These are phyloP conservation scores for Priceomyces carsonii DNA, from an alignment of 805 yeast species.

Conservation along the genomic window DNA sequence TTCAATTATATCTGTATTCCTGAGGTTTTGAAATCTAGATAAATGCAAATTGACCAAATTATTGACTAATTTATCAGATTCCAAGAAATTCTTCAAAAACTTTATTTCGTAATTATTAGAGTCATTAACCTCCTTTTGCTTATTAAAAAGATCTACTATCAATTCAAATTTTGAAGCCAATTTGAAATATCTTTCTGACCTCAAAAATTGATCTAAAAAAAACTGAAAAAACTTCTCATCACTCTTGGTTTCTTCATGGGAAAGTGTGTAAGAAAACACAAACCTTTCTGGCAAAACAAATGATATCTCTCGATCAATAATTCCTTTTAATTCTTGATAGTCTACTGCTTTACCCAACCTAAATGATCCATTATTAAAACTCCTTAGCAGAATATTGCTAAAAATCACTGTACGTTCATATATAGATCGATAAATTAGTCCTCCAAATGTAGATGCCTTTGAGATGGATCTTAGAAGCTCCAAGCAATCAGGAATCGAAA, in stretches of 20 bases:
- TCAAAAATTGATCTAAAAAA: not conserved
- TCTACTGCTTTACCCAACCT: slow-evolving; percentile 2
- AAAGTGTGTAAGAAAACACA: slow-evolving; percentile 5
- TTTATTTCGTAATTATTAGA: slow-evolving; percentile 2
- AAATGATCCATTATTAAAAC: slow-evolving; percentile 4
- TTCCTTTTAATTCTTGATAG: slow-evolving; percentile 2
- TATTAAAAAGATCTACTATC: slow-evolving; percentile 13
- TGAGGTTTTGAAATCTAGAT: slow-evolving; percentile 14
- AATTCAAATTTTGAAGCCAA: slow-evolving; percentile 5
- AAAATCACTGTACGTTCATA: slow-evolving; percentile 5
- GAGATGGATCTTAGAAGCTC: slow-evolving; percentile 4
- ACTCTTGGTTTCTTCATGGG: slow-evolving; percentile 4
- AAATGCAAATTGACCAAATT: slow-evolving; percentile 14
- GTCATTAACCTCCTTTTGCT: slow-evolving; percentile 7
- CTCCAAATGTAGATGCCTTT: not conserved
- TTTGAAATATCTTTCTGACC: slow-evolving; percentile 8
- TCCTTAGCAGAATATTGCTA: slow-evolving; percentile 3
- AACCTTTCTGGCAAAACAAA: slow-evolving; percentile 3
- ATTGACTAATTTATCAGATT: slow-evolving; percentile 6
- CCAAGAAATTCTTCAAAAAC: slow-evolving; percentile 6
- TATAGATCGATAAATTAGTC: slow-evolving; percentile 5
- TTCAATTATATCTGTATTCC: slow-evolving; percentile 1
- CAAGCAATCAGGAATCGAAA: slow-evolving; percentile 5
- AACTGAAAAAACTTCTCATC: slow-evolving; percentile 3
- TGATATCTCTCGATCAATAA: not conserved